Base-by-base conservation (phyloP, 371 early-diverging fungal species). In the Rhizopus sp. region DNA sequence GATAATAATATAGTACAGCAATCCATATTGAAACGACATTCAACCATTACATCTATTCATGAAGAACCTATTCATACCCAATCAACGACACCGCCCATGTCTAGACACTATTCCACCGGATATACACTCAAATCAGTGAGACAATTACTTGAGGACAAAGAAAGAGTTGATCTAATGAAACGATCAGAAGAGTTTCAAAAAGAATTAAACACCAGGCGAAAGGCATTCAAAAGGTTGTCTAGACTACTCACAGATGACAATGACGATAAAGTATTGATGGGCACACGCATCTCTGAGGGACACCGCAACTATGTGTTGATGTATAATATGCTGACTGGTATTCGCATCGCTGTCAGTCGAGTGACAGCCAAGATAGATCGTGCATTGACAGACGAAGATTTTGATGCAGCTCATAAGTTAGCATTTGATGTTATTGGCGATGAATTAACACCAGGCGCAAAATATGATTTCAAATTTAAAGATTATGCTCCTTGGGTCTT, bases 401-500 rank as follows among this genome's bases (percentile, higher is more conserved):
- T 91, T 66, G 69, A 57, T 0, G 92, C 95, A 6, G 88, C 90
- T 7, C 95, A 96, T 72, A 98, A 97, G 69, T 75, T 95, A 35
- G 92, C 94, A 4, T 96, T 95, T 75, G 97, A 97, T 72, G 87
- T 91, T 83, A 88, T 88, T 2, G 97, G 96, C 32, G 92, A 95
- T 69, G 97, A 98, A 68, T 66, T 95, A 69, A 94, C 94, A 10
- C 93, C 97, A 3, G 89, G 90, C 13, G 90, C 94, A 15, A 89
- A 91, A 63, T 98, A 97, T 69, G 98, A 98, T 64, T 98, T 97
- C 74, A 97, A 97, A 73, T 98, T 97, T 70, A 98, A 97, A 69
- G 99, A 98, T 72, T 97, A 97, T 76, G 93, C 96, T 5, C 99
- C 97, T 3, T 94, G 94, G 94, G 95, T 95, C 1, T 98, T 98